Evolutionary conservation across 495 filamentous ascomycete genomes (phyloP).

Genomic region (Talaromyces thailandensis): DNA sequence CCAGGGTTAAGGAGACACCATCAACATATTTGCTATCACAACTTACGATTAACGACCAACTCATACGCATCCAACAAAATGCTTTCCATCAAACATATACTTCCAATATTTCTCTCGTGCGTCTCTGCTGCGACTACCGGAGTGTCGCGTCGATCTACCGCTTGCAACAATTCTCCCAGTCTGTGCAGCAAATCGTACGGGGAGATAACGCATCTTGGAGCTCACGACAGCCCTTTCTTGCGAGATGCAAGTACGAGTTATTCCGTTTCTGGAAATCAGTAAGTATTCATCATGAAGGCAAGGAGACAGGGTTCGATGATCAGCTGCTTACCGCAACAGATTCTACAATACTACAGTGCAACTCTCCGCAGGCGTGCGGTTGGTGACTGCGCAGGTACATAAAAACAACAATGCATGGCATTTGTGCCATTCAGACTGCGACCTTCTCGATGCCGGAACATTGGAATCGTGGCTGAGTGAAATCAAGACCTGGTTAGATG

Average conservation of each 20-base stretch:
- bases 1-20: neutral
- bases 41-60: neutral
- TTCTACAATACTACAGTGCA: slow-evolving; percentile 65
- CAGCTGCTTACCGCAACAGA: slow-evolving; percentile 12
- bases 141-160: slow-evolving; percentile 22
- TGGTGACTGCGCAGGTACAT: slow-evolving; percentile 68
- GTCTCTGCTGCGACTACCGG: slow-evolving; percentile 21
- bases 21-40: neutral
- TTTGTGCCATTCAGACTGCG: slow-evolving; percentile 59
- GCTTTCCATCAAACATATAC: slow-evolving; percentile 6
- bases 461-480: slow-evolving; percentile 51
- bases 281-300: slow-evolving; percentile 10
- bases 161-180: slow-evolving; percentile 55
- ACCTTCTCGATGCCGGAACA: slow-evolving; percentile 56
- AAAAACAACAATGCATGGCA: slow-evolving; percentile 43
- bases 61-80: neutral
- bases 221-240: slow-evolving; percentile 56
- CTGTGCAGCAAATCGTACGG: slow-evolving; percentile 51
- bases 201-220: slow-evolving; percentile 54
- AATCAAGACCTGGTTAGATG: slow-evolving; percentile 61
- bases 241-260: slow-evolving; percentile 40
- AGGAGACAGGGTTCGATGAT: neutral
- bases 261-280: slow-evolving; percentile 56
- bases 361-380: slow-evolving; percentile 59
- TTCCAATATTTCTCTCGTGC: slow-evolving; percentile 23